A percentile compares a stretch with the other conserved stretches of the same genome.
phyloP scores from a whole-genome alignment of 2,329 filamentous ascomycete species.

The Dactylellina sp. region DNA sequence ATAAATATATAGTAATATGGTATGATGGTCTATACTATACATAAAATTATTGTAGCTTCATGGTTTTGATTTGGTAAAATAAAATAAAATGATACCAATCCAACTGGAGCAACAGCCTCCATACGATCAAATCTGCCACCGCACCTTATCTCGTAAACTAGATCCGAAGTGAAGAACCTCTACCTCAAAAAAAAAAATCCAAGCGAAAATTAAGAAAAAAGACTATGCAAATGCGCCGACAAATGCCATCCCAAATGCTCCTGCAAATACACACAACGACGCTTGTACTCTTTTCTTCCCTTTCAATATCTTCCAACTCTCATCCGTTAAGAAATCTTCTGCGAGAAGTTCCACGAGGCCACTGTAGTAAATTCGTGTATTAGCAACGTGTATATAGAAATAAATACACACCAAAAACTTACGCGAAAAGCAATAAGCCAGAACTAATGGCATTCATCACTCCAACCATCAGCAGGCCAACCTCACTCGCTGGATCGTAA shows the following conservation, averaged over 20 bases:
- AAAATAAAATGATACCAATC: no score
- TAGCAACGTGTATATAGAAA: background rate
- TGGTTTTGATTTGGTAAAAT: no score
- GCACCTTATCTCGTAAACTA: no score
- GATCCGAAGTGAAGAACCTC: background rate
- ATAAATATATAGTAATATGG: no score
- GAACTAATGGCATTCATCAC: slow-evolving; percentile 72
- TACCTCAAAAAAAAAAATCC: background rate
- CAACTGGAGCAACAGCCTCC: no score
- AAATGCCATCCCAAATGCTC: slow-evolving; percentile 76
- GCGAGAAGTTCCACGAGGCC: slow-evolving; percentile 74
- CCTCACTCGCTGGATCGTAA: slow-evolving; percentile 74
- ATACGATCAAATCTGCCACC: no score
- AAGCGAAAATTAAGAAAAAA: background rate
- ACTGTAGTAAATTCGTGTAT: slow-evolving; percentile 63
- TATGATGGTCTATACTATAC: no score
- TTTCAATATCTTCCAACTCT: slow-evolving; percentile 66
- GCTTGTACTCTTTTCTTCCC: slow-evolving; percentile 73
- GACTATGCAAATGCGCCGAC: slow-evolving; percentile 71
- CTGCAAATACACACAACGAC: slow-evolving; percentile 73
- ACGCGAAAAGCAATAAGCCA: slow-evolving; percentile 59
- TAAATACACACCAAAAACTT: slow-evolving; percentile 60
- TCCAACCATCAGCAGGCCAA: slow-evolving; percentile 74
- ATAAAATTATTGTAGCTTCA: no score
- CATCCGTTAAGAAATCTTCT: slow-evolving; percentile 74